Percentiles rank a stretch among this genome's conserved stretches.
Evolutionary conservation across 768 basidiomycete genomes (phyloP).

Genomic region (Russula abietina): DNA sequence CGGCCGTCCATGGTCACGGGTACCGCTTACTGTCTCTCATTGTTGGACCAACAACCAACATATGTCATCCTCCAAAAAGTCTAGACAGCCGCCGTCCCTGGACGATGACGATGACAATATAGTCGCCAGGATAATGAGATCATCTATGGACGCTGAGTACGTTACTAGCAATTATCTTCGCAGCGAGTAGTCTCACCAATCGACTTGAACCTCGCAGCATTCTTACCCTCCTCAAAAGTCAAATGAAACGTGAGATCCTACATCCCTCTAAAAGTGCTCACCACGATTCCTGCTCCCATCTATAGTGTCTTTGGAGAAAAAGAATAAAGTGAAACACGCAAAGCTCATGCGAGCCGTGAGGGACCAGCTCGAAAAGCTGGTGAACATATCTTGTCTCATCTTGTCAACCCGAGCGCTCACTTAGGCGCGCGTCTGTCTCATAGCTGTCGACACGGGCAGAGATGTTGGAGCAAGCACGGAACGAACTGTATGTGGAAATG

Average conservation of each 20-base stretch:
- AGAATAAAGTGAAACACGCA: neutral
- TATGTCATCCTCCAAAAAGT: neutral
- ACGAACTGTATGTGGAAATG: slow-evolving; percentile 11
- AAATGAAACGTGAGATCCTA: slow-evolving; percentile 15
- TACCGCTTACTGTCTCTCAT: neutral
- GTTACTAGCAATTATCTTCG: neutral
- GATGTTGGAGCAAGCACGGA: slow-evolving; percentile 1
- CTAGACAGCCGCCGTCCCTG: neutral
- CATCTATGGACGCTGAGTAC: slow-evolving; percentile 6
- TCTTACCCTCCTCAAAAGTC: slow-evolving; percentile 2
- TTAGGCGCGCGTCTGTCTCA: too few species aligned
- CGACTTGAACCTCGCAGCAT: neutral
- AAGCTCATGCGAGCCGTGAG: slow-evolving; percentile 11
- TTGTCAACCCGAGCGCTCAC: neutral
- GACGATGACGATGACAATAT: neutral
- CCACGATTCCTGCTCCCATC: too few species aligned
- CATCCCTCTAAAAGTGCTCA: neutral
- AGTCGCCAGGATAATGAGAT: neutral
- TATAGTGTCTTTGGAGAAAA: slow-evolving; percentile 8
- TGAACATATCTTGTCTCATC: neutral
- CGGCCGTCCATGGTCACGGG: too few species aligned
- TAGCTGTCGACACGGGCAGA: slow-evolving; percentile 8
- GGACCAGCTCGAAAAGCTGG: slow-evolving; percentile 17
- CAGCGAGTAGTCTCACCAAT: neutral
- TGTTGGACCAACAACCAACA: too few species aligned